These are phyloP conservation scores for Calycina marina DNA, from an alignment of 2,329 filamentous ascomycete genomes.

Conservation along the genomic window DNA sequence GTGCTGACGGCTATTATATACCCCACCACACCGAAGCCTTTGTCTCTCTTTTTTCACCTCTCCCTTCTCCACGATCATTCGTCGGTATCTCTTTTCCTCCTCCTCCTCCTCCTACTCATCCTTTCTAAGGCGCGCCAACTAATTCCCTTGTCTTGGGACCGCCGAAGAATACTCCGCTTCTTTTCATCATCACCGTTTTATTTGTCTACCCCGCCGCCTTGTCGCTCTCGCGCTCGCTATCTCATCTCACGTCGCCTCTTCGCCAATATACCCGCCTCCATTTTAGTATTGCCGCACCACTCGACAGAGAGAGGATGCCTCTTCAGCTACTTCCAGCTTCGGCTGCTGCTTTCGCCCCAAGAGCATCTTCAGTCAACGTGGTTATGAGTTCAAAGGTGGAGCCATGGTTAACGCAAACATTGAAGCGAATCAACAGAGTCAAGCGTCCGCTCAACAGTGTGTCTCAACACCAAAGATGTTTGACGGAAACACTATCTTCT, in stretches of 20 bases:
- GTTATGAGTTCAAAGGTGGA: constrained; percentile 86
- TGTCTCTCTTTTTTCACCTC: constrained; percentile 14
- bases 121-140: constrained; percentile 35
- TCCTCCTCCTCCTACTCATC: too few relatives aligned
- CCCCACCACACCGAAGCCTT: constrained; percentile 4
- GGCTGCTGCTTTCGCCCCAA: constrained; percentile 87
- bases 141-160: constrained; percentile 41
- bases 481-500: constrained; percentile 87
- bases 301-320: constrained; percentile 54
- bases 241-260: constrained; percentile 9
- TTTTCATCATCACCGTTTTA: constrained; percentile 24
- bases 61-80: constrained; percentile 9
- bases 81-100: constrained; percentile 6
- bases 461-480: constrained; percentile 84
- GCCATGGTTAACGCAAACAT: constrained; percentile 88
- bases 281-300: too few relatives aligned
- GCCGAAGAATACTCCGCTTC: constrained; percentile 23
- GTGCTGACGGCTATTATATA: constrained; percentile 5
- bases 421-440: constrained; percentile 92
- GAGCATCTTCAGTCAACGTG: constrained; percentile 81
- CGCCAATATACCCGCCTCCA: constrained; percentile 8
- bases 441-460: constrained; percentile 97
- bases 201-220: constrained; percentile 8
- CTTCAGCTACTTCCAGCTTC: constrained; percentile 88
- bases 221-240: constrained; percentile 5